Evolutionary conservation across 2,329 filamentous ascomycete species (phyloP), one percentile per base, ranked within the genome.

Genomic region (Xylariales sp.): DNA sequence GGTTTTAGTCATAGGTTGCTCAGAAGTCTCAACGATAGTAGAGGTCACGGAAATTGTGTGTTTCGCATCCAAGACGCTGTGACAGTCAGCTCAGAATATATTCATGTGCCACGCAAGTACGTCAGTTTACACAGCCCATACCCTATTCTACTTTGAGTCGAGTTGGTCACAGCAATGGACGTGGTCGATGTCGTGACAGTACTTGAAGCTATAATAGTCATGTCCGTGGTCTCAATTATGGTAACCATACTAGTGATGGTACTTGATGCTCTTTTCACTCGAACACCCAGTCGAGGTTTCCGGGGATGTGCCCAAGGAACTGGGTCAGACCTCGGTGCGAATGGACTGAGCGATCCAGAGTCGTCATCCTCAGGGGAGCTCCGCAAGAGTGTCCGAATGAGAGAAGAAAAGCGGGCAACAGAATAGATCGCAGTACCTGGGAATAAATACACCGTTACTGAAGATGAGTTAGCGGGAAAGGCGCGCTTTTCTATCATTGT

Each of bases 121-220:
- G n/a, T n/a, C n/a, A n/a, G n/a, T n/a, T n/a, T n/a, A n/a, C n/a
- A n/a, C n/a, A n/a, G n/a, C n/a, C n/a, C 29, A 10, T 32, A 38
- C 20, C 21, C 28, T 15, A 21, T 38, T 16, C 6, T 5, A 7
- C 7, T 38, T 16, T 15, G 35, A 38, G 28, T 8, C 5, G 24
- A 25, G 12, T 18, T 38, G 5, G 15, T 15, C 11, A 25, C 19
- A 8, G 21, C 19, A 38, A 38, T 10, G 28, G 6, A 10, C 9
- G 35, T 38, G 8, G 35, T 28, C 24, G 35, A 27, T 8, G n/a
- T 12, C 14, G 35, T 38, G 10, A 38, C 35, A 6, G 24, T 29
- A 28, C 24, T 38, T 20, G 35, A 38, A 8, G 28, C 15, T 10
- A 21, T 38, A 11, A 6, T 28, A 15, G 35, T 38, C 20, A 27